Evolutionary conservation across 768 basidiomycete genomes (phyloP).

Genomic region (Serendipita vermifera): DNA sequence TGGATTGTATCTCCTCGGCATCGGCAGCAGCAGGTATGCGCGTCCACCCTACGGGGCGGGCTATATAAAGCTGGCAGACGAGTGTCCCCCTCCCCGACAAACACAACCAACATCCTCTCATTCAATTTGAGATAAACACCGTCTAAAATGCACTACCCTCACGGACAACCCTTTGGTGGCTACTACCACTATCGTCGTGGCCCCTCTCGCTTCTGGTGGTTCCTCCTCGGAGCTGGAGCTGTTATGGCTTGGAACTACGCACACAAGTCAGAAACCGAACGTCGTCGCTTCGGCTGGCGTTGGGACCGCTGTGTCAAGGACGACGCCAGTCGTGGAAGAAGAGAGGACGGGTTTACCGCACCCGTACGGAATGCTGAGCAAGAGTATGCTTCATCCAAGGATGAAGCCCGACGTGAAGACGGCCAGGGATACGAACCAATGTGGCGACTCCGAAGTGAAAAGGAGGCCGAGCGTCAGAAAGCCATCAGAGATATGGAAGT

Average conservation of each 20-base stretch:
- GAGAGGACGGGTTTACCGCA: not conserved
- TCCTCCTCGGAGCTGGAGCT: not conserved
- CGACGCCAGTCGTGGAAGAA: not conserved
- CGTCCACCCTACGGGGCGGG: too few relatives aligned
- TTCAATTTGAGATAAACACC: not conserved
- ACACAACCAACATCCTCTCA: not conserved
- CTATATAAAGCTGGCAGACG: not conserved
- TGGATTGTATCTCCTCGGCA: too few relatives aligned
- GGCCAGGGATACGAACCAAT: not conserved
- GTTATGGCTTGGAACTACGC: not conserved
- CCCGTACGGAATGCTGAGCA: not conserved
- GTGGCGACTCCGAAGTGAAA: not conserved
- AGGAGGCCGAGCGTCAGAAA: not conserved
- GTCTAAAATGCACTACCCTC: not conserved
- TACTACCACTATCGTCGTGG: not conserved
- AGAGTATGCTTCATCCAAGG: not conserved
- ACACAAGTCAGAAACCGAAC: not conserved
- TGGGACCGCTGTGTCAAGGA: not conserved
- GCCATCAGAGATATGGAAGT: not conserved
- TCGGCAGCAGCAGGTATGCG: too few relatives aligned
- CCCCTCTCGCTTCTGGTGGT: constrained; percentile 8
- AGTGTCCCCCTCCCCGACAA: not conserved
- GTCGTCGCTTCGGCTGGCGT: not conserved
- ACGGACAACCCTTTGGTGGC: not conserved
- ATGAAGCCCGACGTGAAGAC: not conserved